A percentile compares a stretch with the other conserved stretches of the same genome.
Evolutionary conservation across 345 rosid species (phyloP).

Genomic region (Eucalyptus cladocalyx): DNA sequence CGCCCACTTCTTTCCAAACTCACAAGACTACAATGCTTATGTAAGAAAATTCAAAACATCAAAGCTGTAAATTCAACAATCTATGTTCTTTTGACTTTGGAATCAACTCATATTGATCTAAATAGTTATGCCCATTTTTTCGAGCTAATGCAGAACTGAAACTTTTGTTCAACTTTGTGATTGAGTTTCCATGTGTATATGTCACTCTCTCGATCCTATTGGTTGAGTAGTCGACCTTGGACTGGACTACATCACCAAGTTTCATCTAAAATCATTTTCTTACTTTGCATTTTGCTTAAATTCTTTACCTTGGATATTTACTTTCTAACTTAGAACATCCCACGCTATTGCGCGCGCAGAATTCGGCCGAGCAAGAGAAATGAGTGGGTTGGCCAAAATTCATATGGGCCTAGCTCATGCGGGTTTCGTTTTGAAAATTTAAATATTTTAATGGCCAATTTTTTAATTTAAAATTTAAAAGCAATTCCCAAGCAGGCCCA

Average conservation of each 20-base stretch:
- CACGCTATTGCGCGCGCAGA: not conserved
- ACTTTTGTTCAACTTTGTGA: too few species aligned
- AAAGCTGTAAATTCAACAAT: too few species aligned
- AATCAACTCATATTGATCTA: too few species aligned
- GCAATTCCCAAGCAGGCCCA: not conserved
- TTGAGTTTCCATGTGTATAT: too few species aligned
- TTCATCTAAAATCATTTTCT: not conserved
- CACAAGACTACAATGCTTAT: too few species aligned
- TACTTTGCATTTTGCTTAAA: not conserved
- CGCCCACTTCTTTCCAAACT: too few species aligned
- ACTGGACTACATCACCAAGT: not conserved
- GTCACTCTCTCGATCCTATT: too few species aligned
- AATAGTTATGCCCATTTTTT: too few species aligned
- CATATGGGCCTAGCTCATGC: not conserved
- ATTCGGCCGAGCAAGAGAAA: not conserved
- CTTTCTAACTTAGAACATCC: not conserved
- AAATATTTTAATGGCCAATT: not conserved
- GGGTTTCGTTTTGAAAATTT: not conserved
- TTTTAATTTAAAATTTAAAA: not conserved
- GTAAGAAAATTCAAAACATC: too few species aligned
- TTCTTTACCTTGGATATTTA: not conserved
- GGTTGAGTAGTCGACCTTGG: too few species aligned
- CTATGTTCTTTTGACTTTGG: too few species aligned
- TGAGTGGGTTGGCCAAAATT: not conserved
- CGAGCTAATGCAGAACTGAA: too few species aligned